Base-by-base conservation (phyloP, 306 rosid genomes). In the Vicia villosa region DNA sequence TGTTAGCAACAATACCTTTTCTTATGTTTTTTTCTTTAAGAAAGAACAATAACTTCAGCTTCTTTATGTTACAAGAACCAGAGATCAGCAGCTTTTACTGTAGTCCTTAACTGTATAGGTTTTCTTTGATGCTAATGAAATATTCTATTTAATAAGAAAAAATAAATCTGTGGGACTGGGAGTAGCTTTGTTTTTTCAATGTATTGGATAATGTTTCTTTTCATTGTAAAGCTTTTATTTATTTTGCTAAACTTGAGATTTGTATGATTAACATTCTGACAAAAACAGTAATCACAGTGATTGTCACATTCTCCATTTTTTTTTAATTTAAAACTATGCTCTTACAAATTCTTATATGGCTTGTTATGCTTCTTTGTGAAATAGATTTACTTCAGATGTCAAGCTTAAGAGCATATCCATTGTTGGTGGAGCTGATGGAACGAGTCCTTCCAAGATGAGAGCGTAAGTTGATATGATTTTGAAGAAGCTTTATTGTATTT, bases 361-460 rank as follows among this genome's bases (percentile, higher is more conserved):
- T 12, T 37, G 16, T 64, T 72, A 14, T 79, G 45, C 55, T 24
- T 49, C 60, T 74, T 54, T 57, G 43, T 20, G 67, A 63, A 20
- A 80, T 73, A 94, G 99, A 64, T 94, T 94, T 69, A 94, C 97
- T 16, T 88, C 99, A 28, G 97, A 94, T 82, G 99, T 94, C 67
- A 91, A 94, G 89, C 89, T 94, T 82, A 94, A 83, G 85, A 79
- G 97, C 91, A 94, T 94, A 83, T 84, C 96, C 60, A 49, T 94
- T 72, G 81, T 91, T 21, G 97, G 99, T 24, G 97, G 96, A 70
- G 74, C 85, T 69, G 91, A 82, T 30, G 95, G 97, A 66, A 91
- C 95, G 52, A 87, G 95, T 77, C 99, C 99, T 83, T 83, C 92
- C 58, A 94, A 88, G 84, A 85, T 94, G 97, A 85, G 97, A 78